Conservation (phyloP, 305 asterid species). For the Solanum chacoense region DNA sequence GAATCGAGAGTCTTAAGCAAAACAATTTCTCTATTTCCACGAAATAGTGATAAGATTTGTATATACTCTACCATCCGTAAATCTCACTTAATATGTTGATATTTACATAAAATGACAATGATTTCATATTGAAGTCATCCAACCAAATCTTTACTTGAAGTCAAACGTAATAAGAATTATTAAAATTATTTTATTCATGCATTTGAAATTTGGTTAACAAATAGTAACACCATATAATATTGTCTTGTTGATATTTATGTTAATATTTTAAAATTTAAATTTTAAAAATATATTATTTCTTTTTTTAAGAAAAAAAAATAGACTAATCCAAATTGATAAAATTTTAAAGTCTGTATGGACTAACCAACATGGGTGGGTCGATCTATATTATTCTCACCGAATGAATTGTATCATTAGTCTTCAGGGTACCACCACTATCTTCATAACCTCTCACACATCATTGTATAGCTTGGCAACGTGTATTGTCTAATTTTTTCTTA, state of each 20-base stretch:
- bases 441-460: not conserved
- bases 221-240: not conserved
- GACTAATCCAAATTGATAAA: not conserved
- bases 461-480: not conserved
- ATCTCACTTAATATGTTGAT: too few species aligned
- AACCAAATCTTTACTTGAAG: not conserved
- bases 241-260: too few species aligned
- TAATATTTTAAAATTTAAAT: too few species aligned
- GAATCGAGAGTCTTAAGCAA: not conserved
- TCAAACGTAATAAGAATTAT: not conserved
- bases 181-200: too few species aligned
- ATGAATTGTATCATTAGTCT: not conserved
- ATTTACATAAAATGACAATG: too few species aligned
- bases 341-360: not conserved
- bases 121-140: too few species aligned
- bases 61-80: too few species aligned
- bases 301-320: too few species aligned
- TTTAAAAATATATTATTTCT: too few species aligned
- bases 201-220: not conserved
- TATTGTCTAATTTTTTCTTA: not conserved
- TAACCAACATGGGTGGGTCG: not conserved
- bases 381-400: not conserved
- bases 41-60: fast-evolving
- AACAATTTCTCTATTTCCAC: too few species aligned
- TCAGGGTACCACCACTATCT: not conserved